Base-by-base conservation (phyloP, 2,329 filamentous ascomycete genomes). In the Trichoderma sp. region DNA sequence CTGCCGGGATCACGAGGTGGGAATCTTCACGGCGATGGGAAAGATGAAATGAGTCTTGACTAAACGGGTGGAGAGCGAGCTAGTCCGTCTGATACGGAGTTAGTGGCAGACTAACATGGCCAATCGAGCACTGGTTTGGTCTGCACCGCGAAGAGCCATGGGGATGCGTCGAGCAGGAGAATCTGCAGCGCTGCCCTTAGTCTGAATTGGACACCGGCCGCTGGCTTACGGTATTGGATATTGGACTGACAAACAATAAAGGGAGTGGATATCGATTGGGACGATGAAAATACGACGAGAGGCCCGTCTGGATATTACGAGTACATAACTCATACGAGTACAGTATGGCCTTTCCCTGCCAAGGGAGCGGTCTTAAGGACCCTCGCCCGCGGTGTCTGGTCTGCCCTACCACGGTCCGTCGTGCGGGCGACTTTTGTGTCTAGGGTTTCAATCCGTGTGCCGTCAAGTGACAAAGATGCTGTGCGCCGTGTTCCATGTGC, bases 11-110 rank as follows among this genome's bases (percentile, higher is more conserved):
- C 63, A 71, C 66, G 66, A 69, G 65, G 66, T 51, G 34, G 56
- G 28, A 47, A 62, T 60, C 57, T 62, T 69, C 66, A 60, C 56
- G 24, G 32, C 34, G 43, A 64, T 26, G 47, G 63, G 57, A 53
- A 71, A 57, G 47, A 61, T 62, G 67, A 70, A 62, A 39, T 39
- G 60, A 28, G 39, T 30, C 53, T 47, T 51, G 57, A 58, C 64
- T 66, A n/a, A 67, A 57, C 64, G 8, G 64, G 64, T 67, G 64
- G 64, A 67, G 64, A 39, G 57, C 32, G 51, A 43, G 47, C 34
- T 67, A 67, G 64, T 36, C 34, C 36, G 57, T 68, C 67, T 70
- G 67, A 70, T 70, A 70, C 67, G 43, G 39, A 61, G 21, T 61
- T 70, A 53, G 57, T 18, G 65, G 67, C 34, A 32, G 60, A 57